Evolutionary conservation across 2,329 filamentous ascomycete species (phyloP), one percentile per base, ranked within the genome.

Genomic region (Fusarium sp.): DNA sequence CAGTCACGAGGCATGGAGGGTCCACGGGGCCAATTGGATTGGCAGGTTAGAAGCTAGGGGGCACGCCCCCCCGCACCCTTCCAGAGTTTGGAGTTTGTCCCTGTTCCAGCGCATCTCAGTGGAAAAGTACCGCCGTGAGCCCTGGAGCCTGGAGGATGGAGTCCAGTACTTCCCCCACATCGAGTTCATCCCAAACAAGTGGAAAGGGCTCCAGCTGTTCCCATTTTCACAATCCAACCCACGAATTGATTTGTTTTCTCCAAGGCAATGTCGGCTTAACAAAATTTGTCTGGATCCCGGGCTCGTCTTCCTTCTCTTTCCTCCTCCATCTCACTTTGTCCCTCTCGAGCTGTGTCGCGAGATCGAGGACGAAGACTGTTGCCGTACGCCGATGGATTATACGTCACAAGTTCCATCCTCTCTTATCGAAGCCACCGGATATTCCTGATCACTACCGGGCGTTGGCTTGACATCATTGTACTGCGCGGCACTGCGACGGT

Each of bases 1-100:
- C 78, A 81, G 71, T 81, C 79, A 80, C 70, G 76, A 61, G 72
- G 70, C 68, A 42, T 22, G 54, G 11, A 42, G 68, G 65, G 57
- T 76, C 75, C 79, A 81, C 79, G 79, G 71, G 76, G 66, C 69
- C 70, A 78, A 77, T 75, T 70, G 71, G 65, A 79, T 76, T 71
- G 74, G 69, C 69, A 38, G 69, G 65, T 65, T 65, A n/a, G 72
- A 42, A 47, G 38, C 47, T 69, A 72, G 68, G 69, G 69, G 66
- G 60, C 42, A 65, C 63, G 16, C 54, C 63, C 50, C 31, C 31
- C 22, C 29, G 52, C 45, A 52, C 38, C 31, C 31, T 61, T 47
- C 58, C 60, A 40, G 45, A 54, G 33, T 63, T 54, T 63, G 63
- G 45, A 54, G 33, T 63, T 54, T 63, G 63, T 72, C 50, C 58